Conservation (phyloP, 768 basidiomycete genomes). For the Steccherinum ochraceum region DNA sequence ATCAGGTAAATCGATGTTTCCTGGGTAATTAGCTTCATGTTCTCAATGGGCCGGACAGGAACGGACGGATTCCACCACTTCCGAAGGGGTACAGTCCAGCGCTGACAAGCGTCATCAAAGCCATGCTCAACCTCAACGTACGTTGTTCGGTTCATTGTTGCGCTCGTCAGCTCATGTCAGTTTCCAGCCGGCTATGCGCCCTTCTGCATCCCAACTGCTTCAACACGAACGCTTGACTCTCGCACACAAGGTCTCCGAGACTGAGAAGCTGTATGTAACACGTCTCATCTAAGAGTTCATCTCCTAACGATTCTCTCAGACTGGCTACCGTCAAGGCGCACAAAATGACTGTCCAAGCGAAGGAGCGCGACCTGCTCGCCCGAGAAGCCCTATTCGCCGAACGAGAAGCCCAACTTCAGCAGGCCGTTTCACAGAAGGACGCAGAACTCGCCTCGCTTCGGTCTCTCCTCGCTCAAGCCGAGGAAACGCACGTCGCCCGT, state of each 20-base stretch:
- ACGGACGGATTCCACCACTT: constrained; percentile 86
- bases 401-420: constrained; percentile 44
- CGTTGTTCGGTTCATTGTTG: constrained; percentile 25
- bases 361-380: constrained; percentile 57
- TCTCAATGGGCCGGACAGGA: constrained; percentile 36
- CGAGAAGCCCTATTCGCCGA: constrained; percentile 52
- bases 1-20: constrained; percentile 54
- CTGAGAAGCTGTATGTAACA: constrained; percentile 66
- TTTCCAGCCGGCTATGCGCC: constrained; percentile 76
- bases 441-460: constrained; percentile 45
- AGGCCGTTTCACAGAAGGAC: constrained; percentile 51
- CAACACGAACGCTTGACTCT: constrained; percentile 74
- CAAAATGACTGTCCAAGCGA: constrained; percentile 44
- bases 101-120: constrained; percentile 68
- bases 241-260: constrained; percentile 65
- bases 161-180: not conserved
- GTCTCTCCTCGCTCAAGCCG: constrained; percentile 32
- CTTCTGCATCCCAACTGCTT: constrained; percentile 73
- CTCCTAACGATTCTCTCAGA: constrained; percentile 30
- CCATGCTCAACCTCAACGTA: constrained; percentile 85
- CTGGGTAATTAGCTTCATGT: too few species aligned
- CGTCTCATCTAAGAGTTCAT: not conserved
- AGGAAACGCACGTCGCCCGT: constrained; percentile 32
- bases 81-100: constrained; percentile 78
- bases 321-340: constrained; percentile 59